phyloP scores from a whole-genome alignment of 495 filamentous ascomycete genomes.

The Xylaria cubensis region DNA sequence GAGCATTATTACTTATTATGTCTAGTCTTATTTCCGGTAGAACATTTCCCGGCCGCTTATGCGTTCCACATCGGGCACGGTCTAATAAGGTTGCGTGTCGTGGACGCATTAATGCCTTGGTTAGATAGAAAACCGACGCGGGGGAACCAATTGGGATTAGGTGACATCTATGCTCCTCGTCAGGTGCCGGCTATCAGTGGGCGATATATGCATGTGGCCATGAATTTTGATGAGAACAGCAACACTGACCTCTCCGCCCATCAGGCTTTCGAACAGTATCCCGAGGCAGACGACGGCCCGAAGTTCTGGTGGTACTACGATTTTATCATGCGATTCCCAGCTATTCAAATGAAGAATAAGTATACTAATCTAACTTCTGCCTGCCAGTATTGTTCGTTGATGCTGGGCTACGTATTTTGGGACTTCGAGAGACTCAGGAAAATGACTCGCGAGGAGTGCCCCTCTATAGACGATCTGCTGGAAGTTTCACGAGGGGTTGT shows the following conservation, averaged over 20 bases:
- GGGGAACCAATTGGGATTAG: neutral
- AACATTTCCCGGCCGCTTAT: neutral
- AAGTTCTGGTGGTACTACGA: constrained; percentile 14
- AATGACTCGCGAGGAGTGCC: neutral
- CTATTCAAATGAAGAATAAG: neutral
- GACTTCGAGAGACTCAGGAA: constrained; percentile 2
- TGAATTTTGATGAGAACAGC: neutral
- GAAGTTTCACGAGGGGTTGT: neutral
- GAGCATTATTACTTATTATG: neutral
- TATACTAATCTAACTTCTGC: neutral
- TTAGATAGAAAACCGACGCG: neutral
- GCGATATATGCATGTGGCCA: neutral
- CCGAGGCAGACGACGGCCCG: constrained; percentile 2
- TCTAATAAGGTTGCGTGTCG: neutral
- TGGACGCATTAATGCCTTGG: neutral
- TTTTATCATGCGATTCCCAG: neutral
- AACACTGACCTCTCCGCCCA: neutral
- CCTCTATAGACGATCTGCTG: neutral
- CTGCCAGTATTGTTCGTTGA: neutral
- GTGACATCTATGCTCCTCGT: no score
- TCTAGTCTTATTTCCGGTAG: neutral
- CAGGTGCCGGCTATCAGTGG: neutral
- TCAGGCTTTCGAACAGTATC: neutral
- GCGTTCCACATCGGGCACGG: neutral
- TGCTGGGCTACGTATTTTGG: neutral